Base-by-base conservation (phyloP, 192 early-diverging fungal genomes). In the Mortierella antarctica region DNA sequence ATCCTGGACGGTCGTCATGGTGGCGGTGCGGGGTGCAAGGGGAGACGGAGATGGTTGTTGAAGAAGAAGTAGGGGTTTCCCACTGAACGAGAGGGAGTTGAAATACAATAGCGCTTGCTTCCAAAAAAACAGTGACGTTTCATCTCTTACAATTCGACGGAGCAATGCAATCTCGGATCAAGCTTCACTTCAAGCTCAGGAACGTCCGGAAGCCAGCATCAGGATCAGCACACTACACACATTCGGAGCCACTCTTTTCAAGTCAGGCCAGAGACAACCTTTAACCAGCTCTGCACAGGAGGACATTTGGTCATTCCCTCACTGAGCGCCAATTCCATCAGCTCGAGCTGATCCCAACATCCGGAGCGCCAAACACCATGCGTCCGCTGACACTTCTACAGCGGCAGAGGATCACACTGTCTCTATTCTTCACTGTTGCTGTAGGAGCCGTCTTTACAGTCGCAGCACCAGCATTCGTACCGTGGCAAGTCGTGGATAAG, bases 401-500 rank as follows among this genome's bases (percentile, higher is more conserved):
- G 65, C 81, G 82, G 39, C 86, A 89, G 57, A 72, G 81, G 20
- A 73, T 89, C 56, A 89, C 86, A 31, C 78, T 78, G 20, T 83
- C 85, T 11, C 63, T 89, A 0, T 89, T 89, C 65, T 79, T 89
- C 51, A 77, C 75, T 5, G 85, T 86, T 59, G 87, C 87, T 10
- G 70, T 82, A 11, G 87, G 87, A 45, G 86, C 84, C 10, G 83
- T 89, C 7, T 67, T 85, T 39, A 87, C 87, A 4, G 87, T 89
- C 0, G 87, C 87, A 31, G 48, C 81, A 39, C 87, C 87, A 15
- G 84, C 87, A 6, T 62, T 89, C 41, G 85, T 87, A 14, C 86
- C 87, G 0, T 89, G 87, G 71, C 84, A 86, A 14, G 87, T 85
- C 10, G 82, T 87, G n/a, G 84, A 89, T 49, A 52, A 84, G 39